Conservation (phyloP, 331 rosid genomes). For the Arachis monticola region DNA sequence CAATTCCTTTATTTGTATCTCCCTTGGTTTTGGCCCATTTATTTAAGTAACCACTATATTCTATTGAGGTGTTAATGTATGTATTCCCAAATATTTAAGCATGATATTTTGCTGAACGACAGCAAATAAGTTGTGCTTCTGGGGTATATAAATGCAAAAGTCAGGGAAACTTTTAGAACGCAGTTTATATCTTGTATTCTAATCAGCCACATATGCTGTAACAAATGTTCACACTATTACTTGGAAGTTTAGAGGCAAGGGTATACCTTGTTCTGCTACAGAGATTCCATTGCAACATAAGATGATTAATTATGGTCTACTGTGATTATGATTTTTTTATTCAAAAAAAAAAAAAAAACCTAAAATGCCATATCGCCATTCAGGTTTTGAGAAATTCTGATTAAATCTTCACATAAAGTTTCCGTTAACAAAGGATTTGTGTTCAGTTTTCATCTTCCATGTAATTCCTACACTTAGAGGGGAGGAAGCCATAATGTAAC, state of each 20-base stretch:
- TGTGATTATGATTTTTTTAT: not conserved
- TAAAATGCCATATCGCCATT: not conserved
- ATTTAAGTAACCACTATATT: conserved; percentile 8
- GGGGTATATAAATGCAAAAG: too few species aligned
- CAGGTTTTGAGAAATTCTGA: not conserved
- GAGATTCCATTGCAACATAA: not conserved
- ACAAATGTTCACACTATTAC: too few species aligned
- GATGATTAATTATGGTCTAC: not conserved
- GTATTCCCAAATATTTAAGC: conserved; percentile 28
- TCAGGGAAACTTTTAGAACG: too few species aligned
- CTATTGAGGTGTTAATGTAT: conserved; percentile 18
- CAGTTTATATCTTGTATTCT: too few species aligned
- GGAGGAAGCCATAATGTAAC: not conserved
- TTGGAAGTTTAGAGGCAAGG: not conserved
- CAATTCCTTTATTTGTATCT: conserved; percentile 27
- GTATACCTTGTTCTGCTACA: not conserved
- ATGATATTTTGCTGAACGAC: not conserved
- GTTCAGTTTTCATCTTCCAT: conserved; percentile 9
- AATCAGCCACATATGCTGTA: too few species aligned
- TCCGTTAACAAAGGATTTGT: not conserved
- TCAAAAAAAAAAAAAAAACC: not conserved
- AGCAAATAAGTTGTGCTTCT: too few species aligned
- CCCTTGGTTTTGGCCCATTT: conserved; percentile 29
- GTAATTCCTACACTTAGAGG: not conserved
- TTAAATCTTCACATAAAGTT: not conserved